phyloP scores from a whole-genome alignment of 1,139 yeast species.

The Kodamaea derodonti region DNA sequence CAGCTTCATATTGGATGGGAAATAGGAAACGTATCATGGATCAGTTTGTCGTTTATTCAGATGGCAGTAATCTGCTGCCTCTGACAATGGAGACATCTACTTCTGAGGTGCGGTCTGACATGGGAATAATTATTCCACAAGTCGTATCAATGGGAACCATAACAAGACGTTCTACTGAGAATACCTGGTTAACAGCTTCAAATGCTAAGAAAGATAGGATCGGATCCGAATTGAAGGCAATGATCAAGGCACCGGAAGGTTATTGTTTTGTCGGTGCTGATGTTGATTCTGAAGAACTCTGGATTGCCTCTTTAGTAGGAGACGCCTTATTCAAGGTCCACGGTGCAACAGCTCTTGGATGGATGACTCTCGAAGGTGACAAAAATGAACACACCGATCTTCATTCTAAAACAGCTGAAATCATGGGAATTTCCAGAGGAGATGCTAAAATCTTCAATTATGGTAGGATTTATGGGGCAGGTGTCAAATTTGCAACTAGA shows the following conservation, averaged over 20 bases:
- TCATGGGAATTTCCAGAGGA: conserved; percentile 82
- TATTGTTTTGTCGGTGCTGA: conserved; percentile 96
- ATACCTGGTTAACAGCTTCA: conserved; percentile 96
- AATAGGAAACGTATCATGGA: conserved; percentile 77
- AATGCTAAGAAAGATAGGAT: conserved; percentile 82
- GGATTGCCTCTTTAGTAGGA: conserved; percentile 96
- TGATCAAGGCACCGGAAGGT: conserved; percentile 83
- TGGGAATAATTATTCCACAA: conserved; percentile 81
- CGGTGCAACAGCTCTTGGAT: conserved; percentile 95
- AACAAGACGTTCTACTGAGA: conserved; percentile 94
- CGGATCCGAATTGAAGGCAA: conserved; percentile 90
- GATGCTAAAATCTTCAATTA: conserved; percentile 96
- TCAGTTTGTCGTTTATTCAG: conserved; percentile 76
- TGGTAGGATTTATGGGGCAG: conserved; percentile 98
- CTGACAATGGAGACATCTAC: conserved; percentile 12
- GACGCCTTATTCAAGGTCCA: conserved; percentile 86
- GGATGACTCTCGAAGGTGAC: conserved; percentile 99
- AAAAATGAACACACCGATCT: conserved; percentile 88
- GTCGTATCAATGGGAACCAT: conserved; percentile 94
- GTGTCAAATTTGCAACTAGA: conserved; percentile 81
- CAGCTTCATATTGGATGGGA: conserved; percentile 92
- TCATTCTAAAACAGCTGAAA: conserved; percentile 90
- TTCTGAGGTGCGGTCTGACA: conserved; percentile 15
- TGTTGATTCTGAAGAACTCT: conserved; percentile 95
- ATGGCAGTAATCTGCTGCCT: neutral